Percentiles rank a stretch among this genome's conserved stretches.
Evolutionary conservation across 192 early-diverging fungal genomes (phyloP).

Genomic region (Gonapodya sp.): DNA sequence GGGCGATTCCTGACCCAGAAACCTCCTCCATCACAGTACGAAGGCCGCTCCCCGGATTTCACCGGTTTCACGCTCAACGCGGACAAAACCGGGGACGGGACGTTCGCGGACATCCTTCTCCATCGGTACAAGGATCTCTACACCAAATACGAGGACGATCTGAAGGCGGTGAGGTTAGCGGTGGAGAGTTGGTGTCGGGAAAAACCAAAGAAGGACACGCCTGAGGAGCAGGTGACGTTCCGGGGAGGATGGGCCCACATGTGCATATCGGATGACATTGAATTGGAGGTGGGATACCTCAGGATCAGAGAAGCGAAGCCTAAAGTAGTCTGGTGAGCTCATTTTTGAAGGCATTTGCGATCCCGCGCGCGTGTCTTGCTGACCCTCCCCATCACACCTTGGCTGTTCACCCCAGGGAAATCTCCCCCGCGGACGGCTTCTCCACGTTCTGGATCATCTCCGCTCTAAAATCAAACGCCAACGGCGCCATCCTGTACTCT

Average conservation of each 20-base stretch:
- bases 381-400: too few relatives aligned
- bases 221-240: neutral
- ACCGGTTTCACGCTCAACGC: neutral
- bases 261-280: neutral
- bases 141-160: neutral
- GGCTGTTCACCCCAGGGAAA: neutral
- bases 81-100: neutral
- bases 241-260: neutral
- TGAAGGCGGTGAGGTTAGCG: neutral
- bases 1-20: neutral
- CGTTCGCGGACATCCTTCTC: neutral
- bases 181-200: neutral
- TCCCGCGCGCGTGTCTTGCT: too few relatives aligned
- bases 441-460: neutral
- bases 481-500: neutral
- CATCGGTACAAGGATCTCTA: neutral
- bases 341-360: too few relatives aligned
- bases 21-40: neutral
- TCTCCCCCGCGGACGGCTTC: neutral
- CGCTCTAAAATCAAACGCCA: neutral
- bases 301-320: neutral
- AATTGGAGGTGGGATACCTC: neutral
- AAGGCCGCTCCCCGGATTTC: neutral
- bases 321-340: constrained; percentile 3
- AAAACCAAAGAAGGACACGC: neutral